Percentiles rank a stretch among this genome's conserved stretches.
phyloP scores from a whole-genome alignment of 2,329 filamentous ascomycete genomes.

The Dryadomyces quercivorus region DNA sequence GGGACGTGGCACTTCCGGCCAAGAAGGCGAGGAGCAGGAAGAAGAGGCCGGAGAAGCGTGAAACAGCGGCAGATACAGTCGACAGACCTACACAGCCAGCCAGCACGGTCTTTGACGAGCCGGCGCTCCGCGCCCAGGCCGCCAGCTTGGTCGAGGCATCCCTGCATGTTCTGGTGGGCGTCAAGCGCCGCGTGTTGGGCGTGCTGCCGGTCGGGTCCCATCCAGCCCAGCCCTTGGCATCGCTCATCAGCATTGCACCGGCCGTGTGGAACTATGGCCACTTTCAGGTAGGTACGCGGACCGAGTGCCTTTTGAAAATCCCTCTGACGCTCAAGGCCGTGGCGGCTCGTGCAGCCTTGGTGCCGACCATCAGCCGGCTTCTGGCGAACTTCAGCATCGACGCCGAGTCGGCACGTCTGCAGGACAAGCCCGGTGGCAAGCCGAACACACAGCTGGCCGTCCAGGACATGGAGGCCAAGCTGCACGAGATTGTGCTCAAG shows the following conservation, averaged over 20 bases:
- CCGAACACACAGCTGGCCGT: accelerated
- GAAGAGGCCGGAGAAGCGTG: neutral
- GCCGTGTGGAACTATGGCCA: slow-evolving; percentile 12
- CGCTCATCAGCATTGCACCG: slow-evolving; percentile 11
- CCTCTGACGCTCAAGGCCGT: neutral
- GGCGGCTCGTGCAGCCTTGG: neutral
- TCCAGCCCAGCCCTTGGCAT: neutral
- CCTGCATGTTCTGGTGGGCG: slow-evolving; percentile 5
- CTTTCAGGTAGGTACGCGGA: slow-evolving; percentile 7
- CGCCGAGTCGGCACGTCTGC: slow-evolving; percentile 9
- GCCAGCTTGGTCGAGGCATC: slow-evolving; percentile 2
- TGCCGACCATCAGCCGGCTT: slow-evolving; percentile 7
- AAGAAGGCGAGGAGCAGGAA: neutral
- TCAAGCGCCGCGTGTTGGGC: slow-evolving; percentile 1
- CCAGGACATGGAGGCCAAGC: neutral
- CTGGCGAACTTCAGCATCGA: slow-evolving; percentile 6
- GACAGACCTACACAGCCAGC: too few species aligned
- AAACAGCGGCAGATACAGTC: too few species aligned
- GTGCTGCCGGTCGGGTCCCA: neutral
- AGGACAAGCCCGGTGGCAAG: slow-evolving; percentile 1
- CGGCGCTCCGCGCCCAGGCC: neutral
- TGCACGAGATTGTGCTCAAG: slow-evolving; percentile 9
- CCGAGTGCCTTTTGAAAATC: neutral
- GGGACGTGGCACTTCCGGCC: neutral
- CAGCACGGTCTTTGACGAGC: neutral